These are phyloP conservation scores for Phialocephala subalpina DNA, from an alignment of 2,329 filamentous ascomycete genomes.

Conservation along the genomic window DNA sequence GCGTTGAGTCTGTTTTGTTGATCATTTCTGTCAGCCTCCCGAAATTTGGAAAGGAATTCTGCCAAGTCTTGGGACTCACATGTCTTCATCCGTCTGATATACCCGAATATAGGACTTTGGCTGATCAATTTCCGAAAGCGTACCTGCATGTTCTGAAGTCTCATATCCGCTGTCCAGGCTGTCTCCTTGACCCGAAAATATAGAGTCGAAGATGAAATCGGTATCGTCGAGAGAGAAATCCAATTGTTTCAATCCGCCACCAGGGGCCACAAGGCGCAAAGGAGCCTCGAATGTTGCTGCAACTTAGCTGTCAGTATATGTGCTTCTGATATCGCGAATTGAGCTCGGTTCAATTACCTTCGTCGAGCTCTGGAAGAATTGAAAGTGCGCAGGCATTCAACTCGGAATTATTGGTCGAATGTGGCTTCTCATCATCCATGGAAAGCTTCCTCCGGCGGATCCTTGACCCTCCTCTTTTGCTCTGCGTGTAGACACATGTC, in stretches of 20 bases:
- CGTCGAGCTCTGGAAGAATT: constrained; percentile 26
- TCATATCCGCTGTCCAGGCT: constrained; percentile 32
- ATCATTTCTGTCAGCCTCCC: not conserved
- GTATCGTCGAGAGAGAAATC: constrained; percentile 53
- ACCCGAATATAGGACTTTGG: constrained; percentile 28
- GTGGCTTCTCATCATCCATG: constrained; percentile 15
- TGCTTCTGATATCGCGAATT: constrained; percentile 3
- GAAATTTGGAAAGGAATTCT: not conserved
- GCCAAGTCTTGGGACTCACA: constrained; percentile 28
- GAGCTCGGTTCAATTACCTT: constrained; percentile 30
- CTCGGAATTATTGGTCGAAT: constrained; percentile 26
- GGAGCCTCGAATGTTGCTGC: constrained; percentile 46
- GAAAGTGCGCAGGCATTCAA: constrained; percentile 33
- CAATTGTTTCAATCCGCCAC: constrained; percentile 56
- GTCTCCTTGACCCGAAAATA: constrained; percentile 32
- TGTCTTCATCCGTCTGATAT: constrained; percentile 39
- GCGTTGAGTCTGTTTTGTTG: constrained; percentile 49
- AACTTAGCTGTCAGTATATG: constrained; percentile 2
- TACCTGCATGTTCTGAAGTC: constrained; percentile 27
- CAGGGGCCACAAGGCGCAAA: constrained; percentile 45
- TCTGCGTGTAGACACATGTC: constrained; percentile 40
- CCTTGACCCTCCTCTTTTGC: constrained; percentile 41
- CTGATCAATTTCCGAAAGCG: constrained; percentile 25
- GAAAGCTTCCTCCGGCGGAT: constrained; percentile 28
- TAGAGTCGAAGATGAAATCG: constrained; percentile 36